phyloP scores from a whole-genome alignment of 495 filamentous ascomycete species.

The Poronia punctata region DNA sequence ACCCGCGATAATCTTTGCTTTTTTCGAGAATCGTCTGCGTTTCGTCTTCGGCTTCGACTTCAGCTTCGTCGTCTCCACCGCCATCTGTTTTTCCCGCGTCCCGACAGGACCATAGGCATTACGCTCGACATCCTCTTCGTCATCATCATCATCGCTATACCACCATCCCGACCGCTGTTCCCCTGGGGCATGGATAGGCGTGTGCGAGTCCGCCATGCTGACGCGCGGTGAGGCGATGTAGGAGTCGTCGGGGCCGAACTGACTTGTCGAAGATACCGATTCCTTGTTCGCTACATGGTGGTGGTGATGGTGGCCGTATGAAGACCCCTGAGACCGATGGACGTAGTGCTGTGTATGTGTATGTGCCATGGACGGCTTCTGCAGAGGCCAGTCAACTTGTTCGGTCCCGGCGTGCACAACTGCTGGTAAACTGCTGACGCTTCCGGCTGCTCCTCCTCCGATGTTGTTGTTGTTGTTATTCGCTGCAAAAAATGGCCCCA shows the following conservation, averaged over 20 bases:
- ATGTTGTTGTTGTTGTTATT: neutral
- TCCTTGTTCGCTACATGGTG: slow-evolving; percentile 5
- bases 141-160: slow-evolving; percentile 6
- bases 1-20: slow-evolving; percentile 2
- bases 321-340: slow-evolving; percentile 1
- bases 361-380: slow-evolving; percentile 5
- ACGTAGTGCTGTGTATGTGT: slow-evolving; percentile 1
- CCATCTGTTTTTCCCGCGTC: neutral
- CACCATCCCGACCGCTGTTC: slow-evolving; percentile 13
- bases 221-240: neutral
- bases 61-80: no score
- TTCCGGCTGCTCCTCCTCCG: no score
- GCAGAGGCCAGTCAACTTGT: slow-evolving; percentile 1
- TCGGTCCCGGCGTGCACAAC: slow-evolving; percentile 1
- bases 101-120: neutral
- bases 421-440: neutral
- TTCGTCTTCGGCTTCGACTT: no score
- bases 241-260: neutral
- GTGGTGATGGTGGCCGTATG: neutral
- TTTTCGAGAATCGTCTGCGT: neutral
- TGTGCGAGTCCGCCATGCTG: slow-evolving; percentile 6
- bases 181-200: neutral
- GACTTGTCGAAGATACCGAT: neutral
- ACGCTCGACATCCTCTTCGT: neutral
- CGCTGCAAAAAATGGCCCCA: no score